Conservation (phyloP, 1,284 basidiomycete species). For the Peniophora sp. region DNA sequence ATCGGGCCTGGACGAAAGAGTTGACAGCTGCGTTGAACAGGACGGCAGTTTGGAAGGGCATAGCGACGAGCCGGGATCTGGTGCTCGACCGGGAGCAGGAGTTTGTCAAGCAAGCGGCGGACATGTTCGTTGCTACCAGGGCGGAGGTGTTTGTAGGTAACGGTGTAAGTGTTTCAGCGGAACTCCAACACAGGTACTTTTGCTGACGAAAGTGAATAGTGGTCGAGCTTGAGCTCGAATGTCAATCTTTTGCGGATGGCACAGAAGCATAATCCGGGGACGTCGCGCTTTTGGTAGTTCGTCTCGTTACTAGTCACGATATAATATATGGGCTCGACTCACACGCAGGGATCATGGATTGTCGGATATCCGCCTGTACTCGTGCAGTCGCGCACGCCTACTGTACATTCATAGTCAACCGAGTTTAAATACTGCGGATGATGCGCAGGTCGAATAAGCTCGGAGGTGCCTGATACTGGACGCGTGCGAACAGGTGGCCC, state of each 20-base stretch:
- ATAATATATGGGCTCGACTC: too few species aligned
- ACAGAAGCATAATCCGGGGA: neutral
- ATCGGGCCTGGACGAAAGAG: slow-evolving; percentile 38
- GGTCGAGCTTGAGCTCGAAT: slow-evolving; percentile 53
- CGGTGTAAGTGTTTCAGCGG: slow-evolving; percentile 51
- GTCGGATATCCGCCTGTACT: too few species aligned
- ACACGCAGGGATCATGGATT: too few species aligned
- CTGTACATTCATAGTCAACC: too few species aligned
- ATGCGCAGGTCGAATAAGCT: too few species aligned
- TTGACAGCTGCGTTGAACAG: slow-evolving; percentile 33
- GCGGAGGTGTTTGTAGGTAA: slow-evolving; percentile 50
- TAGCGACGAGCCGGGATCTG: slow-evolving; percentile 33
- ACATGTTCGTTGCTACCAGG: slow-evolving; percentile 38
- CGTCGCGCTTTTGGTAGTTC: neutral
- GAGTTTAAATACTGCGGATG: too few species aligned
- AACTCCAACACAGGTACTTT: neutral
- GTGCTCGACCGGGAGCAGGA: slow-evolving; percentile 29
- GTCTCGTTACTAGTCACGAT: too few species aligned
- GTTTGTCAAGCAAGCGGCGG: slow-evolving; percentile 32
- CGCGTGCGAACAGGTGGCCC: too few species aligned
- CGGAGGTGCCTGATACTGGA: too few species aligned
- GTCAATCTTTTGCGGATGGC: slow-evolving; percentile 39
- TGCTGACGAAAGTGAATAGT: slow-evolving; percentile 23
- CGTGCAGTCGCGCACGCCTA: too few species aligned
- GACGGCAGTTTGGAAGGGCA: slow-evolving; percentile 40